Evolutionary conservation across 768 basidiomycete species (phyloP), one percentile per base, ranked within the genome.

Genomic region (Mycena galericulata): DNA sequence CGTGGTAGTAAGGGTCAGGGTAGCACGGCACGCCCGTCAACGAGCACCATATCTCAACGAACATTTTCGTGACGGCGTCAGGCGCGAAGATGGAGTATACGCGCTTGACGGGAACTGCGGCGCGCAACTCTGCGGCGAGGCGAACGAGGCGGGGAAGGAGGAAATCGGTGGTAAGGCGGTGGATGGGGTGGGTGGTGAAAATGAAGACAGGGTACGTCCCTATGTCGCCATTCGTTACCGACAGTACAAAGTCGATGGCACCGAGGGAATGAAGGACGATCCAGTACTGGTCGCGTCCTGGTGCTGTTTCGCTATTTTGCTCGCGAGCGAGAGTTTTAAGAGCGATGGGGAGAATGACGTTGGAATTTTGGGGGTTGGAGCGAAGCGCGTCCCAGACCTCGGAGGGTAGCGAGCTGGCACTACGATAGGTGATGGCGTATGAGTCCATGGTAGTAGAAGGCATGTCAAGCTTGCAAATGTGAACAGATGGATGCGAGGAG

Each of bases 191-290:
- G 36, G 81, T 80, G 27, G 81, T 86, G 73, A 83, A 86, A 30
- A 94, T 80, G 79, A 94, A 94, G 10, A 91, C 72, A 3, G 93
- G 93, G 69, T 93, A 91, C 51, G 80, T 74, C 1, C 87, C 91
- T 55, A 90, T 79, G 22, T 78, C 74, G 0, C 87, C 87, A 30
- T 84, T 76, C 0, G 90, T 92, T 70, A 87, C 88, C 14, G 90
- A 86, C 4, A 92, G 79, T 11, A 94, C 78, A 65, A 90, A 85
- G 26, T 85, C 82, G 46, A 90, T 76, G n/a, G 61, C 38, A 11
- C 71, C 71, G 7, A 38, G 43, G 7, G 73, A 68, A 34, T 62
- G 66, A 34, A 74, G 79, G 17, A 79, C 72, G 30, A 85, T 77
- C 85, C 85, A 87, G 6, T 76, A 61, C 50, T 83, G 75, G 14